Evolutionary conservation across 176 grass and related monocot genomes (phyloP).

Genomic region (Poa annua): DNA sequence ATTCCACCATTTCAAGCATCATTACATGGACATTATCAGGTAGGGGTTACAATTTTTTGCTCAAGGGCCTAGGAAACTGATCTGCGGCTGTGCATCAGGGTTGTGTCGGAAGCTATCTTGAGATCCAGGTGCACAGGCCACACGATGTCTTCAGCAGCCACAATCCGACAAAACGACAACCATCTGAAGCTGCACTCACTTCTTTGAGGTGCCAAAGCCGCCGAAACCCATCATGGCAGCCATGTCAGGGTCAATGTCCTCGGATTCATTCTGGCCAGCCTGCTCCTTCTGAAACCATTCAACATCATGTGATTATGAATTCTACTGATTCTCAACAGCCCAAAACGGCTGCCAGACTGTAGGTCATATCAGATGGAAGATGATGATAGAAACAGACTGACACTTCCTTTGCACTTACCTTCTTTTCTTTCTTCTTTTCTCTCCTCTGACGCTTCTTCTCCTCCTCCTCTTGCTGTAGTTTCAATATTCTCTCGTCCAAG

Average conservation of each 20-base stretch:
- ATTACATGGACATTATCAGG: not conserved
- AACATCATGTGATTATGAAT: conserved; percentile 26
- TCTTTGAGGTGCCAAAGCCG: conserved; percentile 77
- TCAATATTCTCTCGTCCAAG: conserved; percentile 96
- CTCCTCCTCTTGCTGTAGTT: conserved; percentile 96
- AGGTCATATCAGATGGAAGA: conserved; percentile 13
- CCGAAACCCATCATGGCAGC: conserved; percentile 93
- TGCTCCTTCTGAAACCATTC: conserved; percentile 68
- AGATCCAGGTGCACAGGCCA: not conserved
- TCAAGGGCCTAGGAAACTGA: not conserved
- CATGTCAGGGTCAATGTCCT: conserved; percentile 81
- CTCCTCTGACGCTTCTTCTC: conserved; percentile 75
- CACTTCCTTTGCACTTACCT: conserved; percentile 49
- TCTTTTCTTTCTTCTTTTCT: conserved; percentile 96
- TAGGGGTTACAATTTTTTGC: not conserved
- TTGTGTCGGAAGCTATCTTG: not conserved
- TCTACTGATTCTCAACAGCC: not conserved
- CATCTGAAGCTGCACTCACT: conserved; percentile 32
- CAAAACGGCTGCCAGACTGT: not conserved
- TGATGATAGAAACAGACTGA: not conserved
- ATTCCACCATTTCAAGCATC: not conserved
- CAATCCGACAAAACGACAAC: not conserved
- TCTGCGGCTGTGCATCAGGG: not conserved
- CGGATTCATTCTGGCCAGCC: conserved; percentile 65
- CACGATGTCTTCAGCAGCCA: not conserved